A percentile compares a stretch with the other conserved stretches of the same genome.
Conservation (phyloP, 1,284 basidiomycete genomes). For the Lignosus rhinocerotis region DNA sequence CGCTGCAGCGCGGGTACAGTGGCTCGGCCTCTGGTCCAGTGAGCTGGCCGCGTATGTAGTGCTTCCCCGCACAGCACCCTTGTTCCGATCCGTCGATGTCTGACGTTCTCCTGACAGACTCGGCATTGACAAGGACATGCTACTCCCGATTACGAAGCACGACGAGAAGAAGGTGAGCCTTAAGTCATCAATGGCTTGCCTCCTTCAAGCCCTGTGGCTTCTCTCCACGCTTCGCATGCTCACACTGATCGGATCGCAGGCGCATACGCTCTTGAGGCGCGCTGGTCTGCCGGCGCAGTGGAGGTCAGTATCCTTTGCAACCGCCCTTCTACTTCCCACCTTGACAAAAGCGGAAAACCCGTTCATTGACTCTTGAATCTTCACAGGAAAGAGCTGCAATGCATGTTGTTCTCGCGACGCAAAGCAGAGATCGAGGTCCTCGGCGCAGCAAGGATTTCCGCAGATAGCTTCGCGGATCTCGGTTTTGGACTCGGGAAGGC, state of each 20-base stretch:
- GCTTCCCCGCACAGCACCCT: not conserved
- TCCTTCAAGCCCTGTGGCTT: not conserved
- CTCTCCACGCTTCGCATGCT: not conserved
- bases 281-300: conserved; percentile 59
- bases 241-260: conserved; percentile 44
- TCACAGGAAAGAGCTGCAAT: conserved; percentile 70
- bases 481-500: not conserved
- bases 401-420: conserved; percentile 74
- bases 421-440: conserved; percentile 92
- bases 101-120: conserved; percentile 42
- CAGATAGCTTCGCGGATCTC: conserved; percentile 10
- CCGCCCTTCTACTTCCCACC: not conserved
- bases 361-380: not conserved
- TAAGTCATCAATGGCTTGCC: not conserved
- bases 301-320: conserved; percentile 54
- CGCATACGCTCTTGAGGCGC: conserved; percentile 62
- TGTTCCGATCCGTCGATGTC: not conserved
- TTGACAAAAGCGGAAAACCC: not conserved
- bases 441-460: conserved; percentile 24
- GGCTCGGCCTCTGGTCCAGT: conserved; percentile 77
- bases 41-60: conserved; percentile 59
- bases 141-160: conserved; percentile 69
- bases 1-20: conserved; percentile 66
- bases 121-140: conserved; percentile 55
- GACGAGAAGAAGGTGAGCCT: conserved; percentile 72